Conservation (phyloP, 2,329 filamentous ascomycete genomes). For the Phoma sp. region DNA sequence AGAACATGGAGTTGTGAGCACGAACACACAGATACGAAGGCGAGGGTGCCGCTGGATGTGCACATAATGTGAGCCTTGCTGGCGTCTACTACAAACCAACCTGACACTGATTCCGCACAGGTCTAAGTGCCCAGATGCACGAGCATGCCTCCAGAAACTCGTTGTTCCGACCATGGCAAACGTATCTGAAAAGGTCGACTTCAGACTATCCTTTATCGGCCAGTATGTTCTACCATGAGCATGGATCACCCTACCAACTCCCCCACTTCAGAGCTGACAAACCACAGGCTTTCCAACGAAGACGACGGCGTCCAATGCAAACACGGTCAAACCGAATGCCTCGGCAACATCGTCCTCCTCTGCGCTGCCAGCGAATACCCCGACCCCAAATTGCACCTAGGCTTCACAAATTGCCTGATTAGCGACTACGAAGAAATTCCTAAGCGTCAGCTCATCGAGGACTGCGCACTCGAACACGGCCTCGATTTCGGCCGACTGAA, state of each 20-base stretch:
- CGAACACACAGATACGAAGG: conserved; percentile 30
- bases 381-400: conserved; percentile 85
- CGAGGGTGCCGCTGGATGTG: conserved; percentile 79
- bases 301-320: conserved; percentile 87
- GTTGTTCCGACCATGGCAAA: conserved; percentile 87
- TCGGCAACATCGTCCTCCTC: conserved; percentile 93
- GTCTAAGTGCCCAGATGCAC: conserved; percentile 88
- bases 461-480: conserved; percentile 90
- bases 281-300: conserved; percentile 65
- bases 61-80: conserved; percentile 92
- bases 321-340: conserved; percentile 88
- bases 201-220: conserved; percentile 89
- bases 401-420: conserved; percentile 90
- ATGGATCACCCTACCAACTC: neutral
- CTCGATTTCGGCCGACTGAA: conserved; percentile 84
- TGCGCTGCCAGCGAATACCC: conserved; percentile 86
- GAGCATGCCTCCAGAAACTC: conserved; percentile 79
- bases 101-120: conserved; percentile 18
- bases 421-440: conserved; percentile 80
- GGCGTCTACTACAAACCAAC: no score
- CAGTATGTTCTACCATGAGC: conserved; percentile 63
- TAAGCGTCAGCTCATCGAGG: conserved; percentile 76
- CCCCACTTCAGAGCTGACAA: neutral
- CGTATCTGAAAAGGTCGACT: conserved; percentile 84
- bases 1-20: conserved; percentile 37